Conservation (phyloP, 192 early-diverging fungal genomes). For the Coemansia javaensis region DNA sequence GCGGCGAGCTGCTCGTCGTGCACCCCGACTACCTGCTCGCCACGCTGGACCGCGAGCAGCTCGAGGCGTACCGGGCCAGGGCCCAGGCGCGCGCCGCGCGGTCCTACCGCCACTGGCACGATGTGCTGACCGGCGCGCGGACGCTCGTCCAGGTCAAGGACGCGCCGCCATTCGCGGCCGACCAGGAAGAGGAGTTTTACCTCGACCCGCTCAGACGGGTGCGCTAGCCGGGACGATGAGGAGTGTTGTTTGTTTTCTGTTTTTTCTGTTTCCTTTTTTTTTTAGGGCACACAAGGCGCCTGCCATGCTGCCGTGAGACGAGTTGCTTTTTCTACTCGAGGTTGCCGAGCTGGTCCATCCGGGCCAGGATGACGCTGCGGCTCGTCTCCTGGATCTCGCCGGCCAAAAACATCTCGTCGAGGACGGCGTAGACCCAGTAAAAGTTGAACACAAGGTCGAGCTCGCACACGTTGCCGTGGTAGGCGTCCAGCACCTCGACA, state of each 20-base stretch:
- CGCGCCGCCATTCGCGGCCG: constrained; percentile 78
- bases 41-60: constrained; percentile 63
- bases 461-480: constrained; percentile 98
- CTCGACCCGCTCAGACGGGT: constrained; percentile 65
- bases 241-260: background rate
- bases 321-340: constrained; percentile 60
- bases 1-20: constrained; percentile 79
- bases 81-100: constrained; percentile 60
- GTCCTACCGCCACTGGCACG: constrained; percentile 87
- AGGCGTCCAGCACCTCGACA: constrained; percentile 97
- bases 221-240: too few species aligned
- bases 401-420: constrained; percentile 97
- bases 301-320: background rate
- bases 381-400: constrained; percentile 98
- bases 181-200: constrained; percentile 71
- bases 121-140: constrained; percentile 75
- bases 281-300: too few species aligned
- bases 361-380: constrained; percentile 65
- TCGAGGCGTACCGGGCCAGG: constrained; percentile 63
- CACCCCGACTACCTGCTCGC: constrained; percentile 84
- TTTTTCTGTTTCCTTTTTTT: too few species aligned
- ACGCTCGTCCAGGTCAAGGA: constrained; percentile 83
- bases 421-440: constrained; percentile 93
- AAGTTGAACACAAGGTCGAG: constrained; percentile 98
- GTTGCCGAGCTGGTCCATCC: constrained; percentile 73